phyloP scores from a whole-genome alignment of 805 yeast species.

The Candida caryicola region DNA sequence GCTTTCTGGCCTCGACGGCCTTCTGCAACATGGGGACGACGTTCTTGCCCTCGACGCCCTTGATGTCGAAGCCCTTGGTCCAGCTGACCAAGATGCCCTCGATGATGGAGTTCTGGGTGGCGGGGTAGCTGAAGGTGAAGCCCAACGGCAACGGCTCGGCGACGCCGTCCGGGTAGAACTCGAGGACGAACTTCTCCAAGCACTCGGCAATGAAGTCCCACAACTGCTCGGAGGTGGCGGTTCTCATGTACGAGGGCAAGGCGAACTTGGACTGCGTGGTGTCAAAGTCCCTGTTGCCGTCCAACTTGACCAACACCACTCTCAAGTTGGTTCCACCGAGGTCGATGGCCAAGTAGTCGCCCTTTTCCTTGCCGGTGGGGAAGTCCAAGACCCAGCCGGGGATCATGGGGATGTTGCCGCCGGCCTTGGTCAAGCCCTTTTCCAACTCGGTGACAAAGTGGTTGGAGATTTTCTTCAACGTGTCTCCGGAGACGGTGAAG shows the following conservation, averaged over 20 bases:
- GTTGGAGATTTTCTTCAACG: constrained; percentile 61
- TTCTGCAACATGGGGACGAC: constrained; percentile 88
- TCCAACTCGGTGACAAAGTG: constrained; percentile 79
- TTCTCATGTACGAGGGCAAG: constrained; percentile 74
- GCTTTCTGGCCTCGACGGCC: constrained; percentile 58
- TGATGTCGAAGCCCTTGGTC: constrained; percentile 97
- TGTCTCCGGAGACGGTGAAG: constrained; percentile 60
- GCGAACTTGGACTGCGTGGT: constrained; percentile 83
- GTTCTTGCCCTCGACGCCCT: constrained; percentile 89
- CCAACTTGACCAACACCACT: constrained; percentile 80
- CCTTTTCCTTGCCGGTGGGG: constrained; percentile 90
- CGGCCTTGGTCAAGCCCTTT: constrained; percentile 71
- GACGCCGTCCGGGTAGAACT: constrained; percentile 67
- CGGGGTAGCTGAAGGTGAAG: constrained; percentile 93
- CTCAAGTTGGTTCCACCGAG: constrained; percentile 97
- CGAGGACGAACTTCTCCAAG: constrained; percentile 64
- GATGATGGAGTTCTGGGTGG: constrained; percentile 77
- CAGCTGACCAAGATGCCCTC: constrained; percentile 88
- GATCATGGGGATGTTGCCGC: constrained; percentile 93
- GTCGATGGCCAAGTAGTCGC: constrained; percentile 89
- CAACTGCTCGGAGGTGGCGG: constrained; percentile 71
- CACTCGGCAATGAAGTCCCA: constrained; percentile 86
- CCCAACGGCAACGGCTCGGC: constrained; percentile 60
- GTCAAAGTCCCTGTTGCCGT: constrained; percentile 82
- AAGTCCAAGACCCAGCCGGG: constrained; percentile 94